phyloP scores from a whole-genome alignment of 2,329 filamentous ascomycete species.

The Ophiostoma ips region DNA sequence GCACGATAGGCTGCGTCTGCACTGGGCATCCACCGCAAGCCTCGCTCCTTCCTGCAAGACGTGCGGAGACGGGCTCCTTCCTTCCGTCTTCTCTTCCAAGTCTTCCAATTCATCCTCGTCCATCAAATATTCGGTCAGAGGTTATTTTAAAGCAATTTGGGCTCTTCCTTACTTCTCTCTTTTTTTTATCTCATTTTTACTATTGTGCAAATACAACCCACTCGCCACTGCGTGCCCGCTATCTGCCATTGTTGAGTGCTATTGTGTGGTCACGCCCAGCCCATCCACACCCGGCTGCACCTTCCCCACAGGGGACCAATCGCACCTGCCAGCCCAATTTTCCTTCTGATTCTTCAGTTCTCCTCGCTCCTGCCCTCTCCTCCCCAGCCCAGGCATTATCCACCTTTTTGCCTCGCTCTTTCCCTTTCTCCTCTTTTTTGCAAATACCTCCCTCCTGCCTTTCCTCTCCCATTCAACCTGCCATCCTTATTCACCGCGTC shows the following conservation, averaged over 20 bases:
- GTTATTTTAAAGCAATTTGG: too few species aligned
- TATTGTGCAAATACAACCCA: too few species aligned
- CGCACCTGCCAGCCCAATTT: background rate
- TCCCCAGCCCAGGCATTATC: background rate
- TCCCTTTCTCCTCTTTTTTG: background rate
- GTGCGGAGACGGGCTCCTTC: too few species aligned
- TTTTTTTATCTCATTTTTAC: too few species aligned
- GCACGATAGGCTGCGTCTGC: too few species aligned
- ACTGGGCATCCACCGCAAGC: too few species aligned
- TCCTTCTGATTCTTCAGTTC: slow-evolving; percentile 6
- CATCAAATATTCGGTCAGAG: too few species aligned
- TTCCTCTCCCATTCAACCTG: background rate
- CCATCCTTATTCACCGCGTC: background rate
- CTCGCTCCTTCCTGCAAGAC: too few species aligned
- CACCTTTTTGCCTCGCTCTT: background rate
- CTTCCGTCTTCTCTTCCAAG: too few species aligned
- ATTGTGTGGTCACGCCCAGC: slow-evolving; percentile 1
- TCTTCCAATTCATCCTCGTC: background rate
- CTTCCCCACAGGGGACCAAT: slow-evolving; percentile 1
- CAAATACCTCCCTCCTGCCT: background rate
- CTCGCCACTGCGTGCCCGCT: too few species aligned
- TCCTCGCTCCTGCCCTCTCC: background rate
- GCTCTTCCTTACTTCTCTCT: background rate
- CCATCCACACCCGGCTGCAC: background rate
- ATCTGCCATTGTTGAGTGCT: background rate